A percentile compares a stretch with the other conserved stretches of the same genome.
phyloP scores from a whole-genome alignment of 2,329 filamentous ascomycete species.

The Talaromyces amestolkiae region DNA sequence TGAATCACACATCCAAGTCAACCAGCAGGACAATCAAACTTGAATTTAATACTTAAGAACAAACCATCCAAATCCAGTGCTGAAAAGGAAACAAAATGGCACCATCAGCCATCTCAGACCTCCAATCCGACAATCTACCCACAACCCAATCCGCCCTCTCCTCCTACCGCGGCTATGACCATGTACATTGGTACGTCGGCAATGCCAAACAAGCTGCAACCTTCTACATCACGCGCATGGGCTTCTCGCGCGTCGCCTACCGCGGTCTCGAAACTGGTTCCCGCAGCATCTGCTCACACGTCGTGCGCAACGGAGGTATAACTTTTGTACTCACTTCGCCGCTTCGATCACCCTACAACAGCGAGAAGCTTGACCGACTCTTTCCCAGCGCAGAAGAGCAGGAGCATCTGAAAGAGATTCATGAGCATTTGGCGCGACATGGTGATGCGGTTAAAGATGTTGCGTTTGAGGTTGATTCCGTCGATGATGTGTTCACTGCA shows the following conservation, averaged over 20 bases:
- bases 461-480: conserved; percentile 89
- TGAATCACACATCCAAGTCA: background rate
- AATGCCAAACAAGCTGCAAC: conserved; percentile 93
- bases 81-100: conserved; percentile 15
- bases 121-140: conserved; percentile 13
- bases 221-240: conserved; percentile 85
- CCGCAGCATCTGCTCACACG: conserved; percentile 77
- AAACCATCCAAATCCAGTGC: background rate
- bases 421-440: conserved; percentile 79
- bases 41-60: background rate
- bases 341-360: conserved; percentile 51
- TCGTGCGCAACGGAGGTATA: conserved; percentile 49
- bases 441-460: conserved; percentile 95
- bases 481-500: conserved; percentile 72
- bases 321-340: conserved; percentile 45
- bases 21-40: background rate
- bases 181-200: conserved; percentile 93
- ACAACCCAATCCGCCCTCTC: conserved; percentile 27
- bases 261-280: conserved; percentile 84
- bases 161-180: conserved; percentile 76
- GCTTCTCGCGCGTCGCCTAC: conserved; percentile 80
- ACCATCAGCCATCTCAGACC: conserved; percentile 20
- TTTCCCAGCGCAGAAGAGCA: conserved; percentile 59
- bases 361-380: conserved; percentile 50
- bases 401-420: conserved; percentile 67